Percentiles rank a stretch among this genome's conserved stretches.
These are phyloP conservation scores for Aureobasidium leucospermi DNA, from an alignment of 2,329 filamentous ascomycete species.

Conservation along the genomic window DNA sequence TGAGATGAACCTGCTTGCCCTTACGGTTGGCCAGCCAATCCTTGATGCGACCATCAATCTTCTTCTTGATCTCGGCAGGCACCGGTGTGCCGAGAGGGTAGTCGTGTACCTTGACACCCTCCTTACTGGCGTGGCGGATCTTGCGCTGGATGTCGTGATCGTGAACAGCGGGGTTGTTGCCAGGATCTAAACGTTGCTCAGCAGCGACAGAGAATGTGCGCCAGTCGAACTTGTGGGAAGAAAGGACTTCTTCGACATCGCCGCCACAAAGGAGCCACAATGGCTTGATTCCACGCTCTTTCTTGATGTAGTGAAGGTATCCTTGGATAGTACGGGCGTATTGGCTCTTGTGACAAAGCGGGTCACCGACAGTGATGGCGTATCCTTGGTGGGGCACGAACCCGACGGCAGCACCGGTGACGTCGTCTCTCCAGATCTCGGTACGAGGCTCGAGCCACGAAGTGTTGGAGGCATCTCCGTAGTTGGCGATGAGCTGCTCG, in stretches of 20 bases:
- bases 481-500: slow-evolving; percentile 87
- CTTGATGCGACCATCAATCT: slow-evolving; percentile 64
- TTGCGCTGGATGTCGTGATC: slow-evolving; percentile 65
- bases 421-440: slow-evolving; percentile 73
- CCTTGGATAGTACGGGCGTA: slow-evolving; percentile 64
- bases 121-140: slow-evolving; percentile 70
- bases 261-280: slow-evolving; percentile 83
- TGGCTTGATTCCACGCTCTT: slow-evolving; percentile 65
- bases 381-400: slow-evolving; percentile 72
- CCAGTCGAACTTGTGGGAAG: slow-evolving; percentile 68
- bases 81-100: slow-evolving; percentile 57
- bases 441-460: slow-evolving; percentile 89
- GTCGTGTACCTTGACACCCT: slow-evolving; percentile 74
- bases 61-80: slow-evolving; percentile 58
- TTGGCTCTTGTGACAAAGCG: slow-evolving; percentile 73
- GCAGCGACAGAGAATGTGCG: slow-evolving; percentile 80
- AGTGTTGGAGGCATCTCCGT: slow-evolving; percentile 88
- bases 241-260: slow-evolving; percentile 73
- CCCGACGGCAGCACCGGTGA: slow-evolving; percentile 75
- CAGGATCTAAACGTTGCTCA: slow-evolving; percentile 77
- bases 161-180: slow-evolving; percentile 58
- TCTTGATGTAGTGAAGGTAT: slow-evolving; percentile 68
- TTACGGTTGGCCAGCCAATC: slow-evolving; percentile 77
- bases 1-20: slow-evolving; percentile 81
- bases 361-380: slow-evolving; percentile 79